A percentile compares a stretch with the other conserved stretches of the same genome.
These are phyloP conservation scores for Xylaria flabelliformis DNA, from an alignment of 495 filamentous ascomycete species.

Conservation along the genomic window DNA sequence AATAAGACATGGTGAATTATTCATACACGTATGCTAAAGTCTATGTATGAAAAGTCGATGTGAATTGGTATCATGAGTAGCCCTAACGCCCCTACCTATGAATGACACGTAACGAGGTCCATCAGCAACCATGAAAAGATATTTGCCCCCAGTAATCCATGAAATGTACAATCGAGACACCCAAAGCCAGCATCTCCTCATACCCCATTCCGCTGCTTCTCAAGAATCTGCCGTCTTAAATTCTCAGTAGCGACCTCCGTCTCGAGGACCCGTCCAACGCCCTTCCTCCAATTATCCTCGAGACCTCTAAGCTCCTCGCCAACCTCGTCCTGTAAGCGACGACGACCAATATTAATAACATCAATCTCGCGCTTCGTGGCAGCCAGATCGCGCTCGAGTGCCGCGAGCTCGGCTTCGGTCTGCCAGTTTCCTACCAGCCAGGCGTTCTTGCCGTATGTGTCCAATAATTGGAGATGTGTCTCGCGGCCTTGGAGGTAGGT, in stretches of 20 bases:
- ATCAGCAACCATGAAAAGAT: slow-evolving; percentile 4
- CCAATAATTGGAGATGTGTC: slow-evolving; percentile 75
- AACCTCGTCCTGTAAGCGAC: slow-evolving; percentile 70
- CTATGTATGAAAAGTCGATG: background rate
- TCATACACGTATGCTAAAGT: slow-evolving; percentile 12
- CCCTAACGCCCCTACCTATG: slow-evolving; percentile 5
- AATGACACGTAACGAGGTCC: background rate
- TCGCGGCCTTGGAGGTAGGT: slow-evolving; percentile 70
- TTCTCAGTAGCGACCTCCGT: slow-evolving; percentile 77
- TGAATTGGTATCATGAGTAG: slow-evolving; percentile 26
- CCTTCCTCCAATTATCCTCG: slow-evolving; percentile 76
- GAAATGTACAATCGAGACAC: no score
- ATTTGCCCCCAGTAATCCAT: background rate
- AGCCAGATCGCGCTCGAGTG: slow-evolving; percentile 79
- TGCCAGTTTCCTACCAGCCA: slow-evolving; percentile 88
- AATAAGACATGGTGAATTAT: slow-evolving; percentile 30
- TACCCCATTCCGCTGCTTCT: slow-evolving; percentile 36
- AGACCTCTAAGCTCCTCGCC: slow-evolving; percentile 70
- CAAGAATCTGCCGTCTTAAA: slow-evolving; percentile 57
- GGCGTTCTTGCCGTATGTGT: slow-evolving; percentile 83
- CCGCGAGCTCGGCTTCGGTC: slow-evolving; percentile 72
- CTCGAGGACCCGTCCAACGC: slow-evolving; percentile 73
- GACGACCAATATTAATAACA: slow-evolving; percentile 71
- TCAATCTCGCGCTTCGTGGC: slow-evolving; percentile 69
- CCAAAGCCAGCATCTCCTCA: no score